A percentile compares a stretch with the other conserved stretches of the same genome.
These are phyloP conservation scores for Lactarius deliciosus DNA, from an alignment of 768 basidiomycete genomes.

Conservation along the genomic window DNA sequence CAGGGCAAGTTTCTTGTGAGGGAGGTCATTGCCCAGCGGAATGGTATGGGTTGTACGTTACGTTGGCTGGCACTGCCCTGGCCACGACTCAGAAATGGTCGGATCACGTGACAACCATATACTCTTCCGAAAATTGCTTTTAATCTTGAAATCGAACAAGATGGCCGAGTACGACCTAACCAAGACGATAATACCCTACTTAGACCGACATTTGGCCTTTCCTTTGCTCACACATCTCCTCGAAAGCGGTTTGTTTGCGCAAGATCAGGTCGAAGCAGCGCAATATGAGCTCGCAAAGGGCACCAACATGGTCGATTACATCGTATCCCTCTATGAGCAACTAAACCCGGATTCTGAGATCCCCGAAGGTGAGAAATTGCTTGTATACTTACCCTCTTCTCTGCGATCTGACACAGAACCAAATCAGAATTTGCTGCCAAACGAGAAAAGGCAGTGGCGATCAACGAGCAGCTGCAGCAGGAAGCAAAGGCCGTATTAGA, in stretches of 20 bases:
- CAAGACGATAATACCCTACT: conserved; percentile 83
- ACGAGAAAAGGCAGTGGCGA: conserved; percentile 77
- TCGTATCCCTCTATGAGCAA: conserved; percentile 75
- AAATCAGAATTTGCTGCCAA: conserved; percentile 78
- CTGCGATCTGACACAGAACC: conserved; percentile 8
- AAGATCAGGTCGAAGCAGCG: conserved; percentile 77
- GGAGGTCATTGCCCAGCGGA: conserved; percentile 51
- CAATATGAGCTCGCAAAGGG: conserved; percentile 98
- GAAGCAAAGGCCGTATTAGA: conserved; percentile 92
- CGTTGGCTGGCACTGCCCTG: background rate
- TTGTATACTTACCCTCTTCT: background rate
- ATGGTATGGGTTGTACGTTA: background rate
- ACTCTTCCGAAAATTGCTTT: background rate
- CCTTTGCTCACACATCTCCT: conserved; percentile 88
- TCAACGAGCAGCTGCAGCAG: conserved; percentile 80
- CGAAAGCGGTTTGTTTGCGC: conserved; percentile 71
- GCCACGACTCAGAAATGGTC: background rate
- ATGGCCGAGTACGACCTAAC: conserved; percentile 94
- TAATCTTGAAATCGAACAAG: conserved; percentile 28
- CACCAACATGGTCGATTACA: conserved; percentile 98
- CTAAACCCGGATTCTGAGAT: conserved; percentile 69
- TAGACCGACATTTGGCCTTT: conserved; percentile 93
- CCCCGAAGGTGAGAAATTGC: conserved; percentile 55
- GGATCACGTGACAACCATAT: background rate
- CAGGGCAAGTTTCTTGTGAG: conserved; percentile 85